Evolutionary conservation across 2,329 filamentous ascomycete species (phyloP), one percentile per base, ranked within the genome.

Genomic region (Neofusicoccum kwambonambiense): DNA sequence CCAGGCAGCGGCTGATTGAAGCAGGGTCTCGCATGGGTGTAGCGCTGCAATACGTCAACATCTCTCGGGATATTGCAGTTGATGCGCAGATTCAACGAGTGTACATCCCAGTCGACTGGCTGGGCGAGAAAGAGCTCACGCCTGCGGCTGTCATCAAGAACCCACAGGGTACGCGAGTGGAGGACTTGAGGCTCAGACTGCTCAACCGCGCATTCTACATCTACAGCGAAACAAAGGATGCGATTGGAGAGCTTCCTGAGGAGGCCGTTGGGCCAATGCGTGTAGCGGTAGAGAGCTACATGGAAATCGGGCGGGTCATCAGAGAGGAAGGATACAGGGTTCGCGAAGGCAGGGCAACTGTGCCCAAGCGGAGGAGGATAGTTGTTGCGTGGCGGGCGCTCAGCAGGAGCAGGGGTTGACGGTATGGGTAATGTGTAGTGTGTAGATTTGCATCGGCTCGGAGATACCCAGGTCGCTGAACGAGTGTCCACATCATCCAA

Each of bases 1-100:
- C 80, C 47, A 69, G 72, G 62, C 72, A 78, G 13, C 71, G 77
- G 2, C 79, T 90, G 5, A 78, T 88, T 13, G 71, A 78, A 15
- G 84, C 87, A 0, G 88, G 88, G 1, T 80, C 82, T 19, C 80
- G 82, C 34, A 92, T 92, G 89, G 90, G 90, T 0, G 83, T 89
- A 39, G 89, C 90, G 1, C 78, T 92, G n/a, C 90, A 93, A 71
- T 91, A 89, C 69, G 86, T 91, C 70, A 93, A 92, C 71, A 91
- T 93, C 67, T 87, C 89, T 3, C 86, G 90, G 22, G 90, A 93
- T 70, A 87, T 92, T n/a, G 75, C 79, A 3, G 86, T 87, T 2
- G 90, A 92, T 69, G 88, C 90, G 0, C 76, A 78, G 13, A 86
- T 90, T 41, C 82, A 82, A 1, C 84, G 90, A 6, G 89, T 91